Percentiles rank a stretch among this genome's conserved stretches.
These are phyloP conservation scores for Dactylellina sp. DNA, from an alignment of 2,329 filamentous ascomycete species.

Conservation along the genomic window DNA sequence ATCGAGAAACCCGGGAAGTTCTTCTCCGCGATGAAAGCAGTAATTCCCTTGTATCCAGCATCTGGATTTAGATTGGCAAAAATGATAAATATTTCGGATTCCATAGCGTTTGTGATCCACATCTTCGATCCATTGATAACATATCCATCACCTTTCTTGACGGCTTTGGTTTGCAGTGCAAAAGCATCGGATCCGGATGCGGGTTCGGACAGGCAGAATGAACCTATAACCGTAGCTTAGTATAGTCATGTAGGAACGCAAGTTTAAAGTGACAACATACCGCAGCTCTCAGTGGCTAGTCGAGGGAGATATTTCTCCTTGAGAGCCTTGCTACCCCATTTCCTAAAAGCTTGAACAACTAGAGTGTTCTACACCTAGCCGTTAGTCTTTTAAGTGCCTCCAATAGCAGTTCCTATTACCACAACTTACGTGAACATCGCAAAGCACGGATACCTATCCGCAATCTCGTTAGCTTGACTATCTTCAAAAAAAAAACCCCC, in stretches of 20 bases:
- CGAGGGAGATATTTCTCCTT: constrained; percentile 91
- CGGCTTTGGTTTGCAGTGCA: constrained; percentile 89
- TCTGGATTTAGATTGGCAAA: constrained; percentile 94
- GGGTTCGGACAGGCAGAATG: constrained; percentile 93
- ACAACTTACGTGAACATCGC: constrained; percentile 79
- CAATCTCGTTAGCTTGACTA: constrained; percentile 9
- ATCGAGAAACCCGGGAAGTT: constrained; percentile 88
- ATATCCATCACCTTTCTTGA: constrained; percentile 80
- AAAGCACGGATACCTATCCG: constrained; percentile 73
- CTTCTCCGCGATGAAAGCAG: constrained; percentile 95
- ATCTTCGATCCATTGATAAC: constrained; percentile 93
- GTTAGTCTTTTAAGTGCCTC: neutral
- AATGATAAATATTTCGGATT: constrained; percentile 94
- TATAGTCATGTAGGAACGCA: constrained; percentile 31
- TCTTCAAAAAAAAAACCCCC: neutral
- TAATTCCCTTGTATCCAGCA: constrained; percentile 97
- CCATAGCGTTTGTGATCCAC: constrained; percentile 99
- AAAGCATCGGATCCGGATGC: constrained; percentile 96
- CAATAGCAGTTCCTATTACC: neutral
- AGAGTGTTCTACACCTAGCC: constrained; percentile 76
- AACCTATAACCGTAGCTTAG: constrained; percentile 62
- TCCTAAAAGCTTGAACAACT: constrained; percentile 91
- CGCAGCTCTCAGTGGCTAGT: constrained; percentile 88
- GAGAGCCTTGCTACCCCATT: constrained; percentile 79
- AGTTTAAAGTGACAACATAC: constrained; percentile 58